These are phyloP conservation scores for Pythium pyrilobum DNA, from an alignment of 352 stramenopile genomes.

Conservation along the genomic window DNA sequence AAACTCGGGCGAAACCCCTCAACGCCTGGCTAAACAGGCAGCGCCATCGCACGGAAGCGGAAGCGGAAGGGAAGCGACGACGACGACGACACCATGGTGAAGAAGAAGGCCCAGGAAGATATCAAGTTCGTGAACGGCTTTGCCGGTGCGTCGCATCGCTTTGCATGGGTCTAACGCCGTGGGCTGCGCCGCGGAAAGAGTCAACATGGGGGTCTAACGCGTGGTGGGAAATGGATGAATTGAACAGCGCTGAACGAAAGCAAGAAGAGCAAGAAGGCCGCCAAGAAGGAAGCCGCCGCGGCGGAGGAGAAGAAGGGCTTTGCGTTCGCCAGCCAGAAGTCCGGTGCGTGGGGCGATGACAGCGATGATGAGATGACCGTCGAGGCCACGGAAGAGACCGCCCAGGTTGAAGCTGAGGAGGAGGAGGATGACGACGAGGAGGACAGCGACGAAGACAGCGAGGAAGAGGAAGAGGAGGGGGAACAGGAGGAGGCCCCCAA, in stretches of 20 bases:
- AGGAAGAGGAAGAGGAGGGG: slow-evolving; percentile 42
- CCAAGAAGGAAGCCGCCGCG: slow-evolving; percentile 25
- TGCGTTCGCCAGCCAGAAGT: slow-evolving; percentile 68
- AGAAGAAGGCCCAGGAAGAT: slow-evolving; percentile 18
- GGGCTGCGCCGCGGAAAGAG: not conserved
- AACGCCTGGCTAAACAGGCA: not conserved
- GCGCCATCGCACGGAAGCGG: no score
- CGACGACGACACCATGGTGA: slow-evolving; percentile 8
- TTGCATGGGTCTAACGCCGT: not conserved
- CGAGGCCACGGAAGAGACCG: slow-evolving; percentile 16
- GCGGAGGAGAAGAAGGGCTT: slow-evolving; percentile 41
- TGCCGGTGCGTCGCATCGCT: slow-evolving; percentile 13
- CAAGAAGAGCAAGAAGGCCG: slow-evolving; percentile 40
- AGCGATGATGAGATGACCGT: slow-evolving; percentile 72
- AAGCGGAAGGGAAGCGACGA: not conserved
- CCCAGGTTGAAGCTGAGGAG: slow-evolving; percentile 20
- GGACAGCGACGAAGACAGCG: slow-evolving; percentile 27
- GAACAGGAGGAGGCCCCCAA: slow-evolving; percentile 23
- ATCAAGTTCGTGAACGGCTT: slow-evolving; percentile 22
- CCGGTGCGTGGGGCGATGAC: slow-evolving; percentile 60
- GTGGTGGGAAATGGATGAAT: slow-evolving; percentile 35
- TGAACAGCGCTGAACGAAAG: slow-evolving; percentile 33
- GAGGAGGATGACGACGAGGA: slow-evolving; percentile 37
- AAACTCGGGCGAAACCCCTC: slow-evolving; percentile 6
- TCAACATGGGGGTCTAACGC: not conserved